A percentile compares a stretch with the other conserved stretches of the same genome.
Evolutionary conservation across 352 stramenopile species (phyloP).

Genomic region (Globisporangium acanthophoron): DNA sequence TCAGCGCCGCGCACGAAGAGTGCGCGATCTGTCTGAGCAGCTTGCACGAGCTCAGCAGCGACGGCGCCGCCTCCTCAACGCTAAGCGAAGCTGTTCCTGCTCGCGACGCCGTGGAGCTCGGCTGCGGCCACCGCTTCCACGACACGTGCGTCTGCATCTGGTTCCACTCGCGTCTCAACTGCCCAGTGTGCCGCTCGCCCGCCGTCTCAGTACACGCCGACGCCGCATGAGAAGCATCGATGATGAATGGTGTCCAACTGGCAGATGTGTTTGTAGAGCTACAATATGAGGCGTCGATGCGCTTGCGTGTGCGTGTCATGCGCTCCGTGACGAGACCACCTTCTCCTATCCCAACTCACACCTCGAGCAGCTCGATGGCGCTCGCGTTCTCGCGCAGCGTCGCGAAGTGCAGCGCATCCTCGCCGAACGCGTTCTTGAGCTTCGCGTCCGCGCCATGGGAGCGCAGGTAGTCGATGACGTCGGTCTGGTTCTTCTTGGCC

Average conservation of each 20-base stretch:
- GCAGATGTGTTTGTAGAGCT: not conserved
- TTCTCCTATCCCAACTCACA: not conserved
- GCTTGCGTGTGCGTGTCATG: no score
- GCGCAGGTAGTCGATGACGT: slow-evolving; percentile 47
- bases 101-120: slow-evolving; percentile 27
- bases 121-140: slow-evolving; percentile 70
- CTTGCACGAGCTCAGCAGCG: slow-evolving; percentile 8
- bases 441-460: slow-evolving; percentile 42
- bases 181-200: slow-evolving; percentile 43
- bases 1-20: slow-evolving; percentile 5
- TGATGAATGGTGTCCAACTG: not conserved
- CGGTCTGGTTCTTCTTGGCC: slow-evolving; percentile 68
- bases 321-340: not conserved
- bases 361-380: slow-evolving; percentile 35
- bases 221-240: not conserved
- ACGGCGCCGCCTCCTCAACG: not conserved
- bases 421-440: slow-evolving; percentile 53
- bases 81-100: not conserved
- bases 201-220: not conserved
- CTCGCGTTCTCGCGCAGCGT: slow-evolving; percentile 50
- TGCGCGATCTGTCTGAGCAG: slow-evolving; percentile 60
- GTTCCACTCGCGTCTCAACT: slow-evolving; percentile 59
- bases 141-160: slow-evolving; percentile 69
- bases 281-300: no score
- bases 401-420: slow-evolving; percentile 62